Evolutionary conservation across 2,329 filamentous ascomycete genomes (phyloP), one percentile per base, ranked within the genome.

Genomic region (Xylaria digitata): DNA sequence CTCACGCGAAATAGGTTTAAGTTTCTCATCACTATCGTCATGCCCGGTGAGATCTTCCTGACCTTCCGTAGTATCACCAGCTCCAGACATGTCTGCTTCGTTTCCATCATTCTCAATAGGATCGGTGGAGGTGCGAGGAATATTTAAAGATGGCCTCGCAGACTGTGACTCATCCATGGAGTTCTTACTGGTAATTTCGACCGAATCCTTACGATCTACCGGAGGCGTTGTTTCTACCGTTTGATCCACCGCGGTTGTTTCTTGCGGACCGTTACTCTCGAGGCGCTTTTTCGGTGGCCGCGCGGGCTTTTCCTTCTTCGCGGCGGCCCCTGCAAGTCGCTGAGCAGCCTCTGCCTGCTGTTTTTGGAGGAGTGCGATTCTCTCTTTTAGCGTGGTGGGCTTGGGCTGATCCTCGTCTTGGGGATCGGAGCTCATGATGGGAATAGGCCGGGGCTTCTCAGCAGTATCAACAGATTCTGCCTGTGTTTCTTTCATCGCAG

Each of bases 311-410:
- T 96, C 93, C 78, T 96, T 95, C 82, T 92, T 96, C 63, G 90
- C 85, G 21, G 85, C 85, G 17, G 90, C 88, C 43, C 96, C 93
- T 7, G 92, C 92, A 79, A 95, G 92, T 59, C 94, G 86, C 69
- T 91, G 86, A 5, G 94, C 93, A 77, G 96, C 93, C 76, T 98
- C 96, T 77, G 93, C 84, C 79, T 99, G 96, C 78, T 98, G 94
- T 77, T 92, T 95, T 78, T 99, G 96, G 17, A 99, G 84, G 59
- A 97, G 83, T 32, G 96, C 96, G 81, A 99, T 97, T 69, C 96
- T 88, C 78, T 99, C 96, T 80, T 98, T 99, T 68, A 99, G 80
- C 72, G 92, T 97, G 63, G 93, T 92, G 26, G 94, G 93, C 80
- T 98, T 97, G 0, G 95, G 94, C 74, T 92, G 89, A 49, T 96